A percentile compares a stretch with the other conserved stretches of the same genome.
These are phyloP conservation scores for Suillus spraguei DNA, from an alignment of 768 basidiomycete genomes.

Conservation along the genomic window DNA sequence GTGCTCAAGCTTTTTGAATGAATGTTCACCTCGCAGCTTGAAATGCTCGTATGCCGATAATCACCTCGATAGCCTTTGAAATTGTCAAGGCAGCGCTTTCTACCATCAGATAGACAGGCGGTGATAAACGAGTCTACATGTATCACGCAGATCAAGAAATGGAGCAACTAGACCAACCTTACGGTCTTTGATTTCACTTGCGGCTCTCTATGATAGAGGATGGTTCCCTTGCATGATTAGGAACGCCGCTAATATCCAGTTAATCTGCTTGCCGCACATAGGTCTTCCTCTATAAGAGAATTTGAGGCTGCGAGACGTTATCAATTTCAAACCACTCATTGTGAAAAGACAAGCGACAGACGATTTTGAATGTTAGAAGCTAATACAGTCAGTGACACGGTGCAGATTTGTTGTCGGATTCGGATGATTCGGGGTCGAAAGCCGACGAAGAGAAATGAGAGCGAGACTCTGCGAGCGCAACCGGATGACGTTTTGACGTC, in stretches of 20 bases:
- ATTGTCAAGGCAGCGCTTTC: slow-evolving; percentile 62
- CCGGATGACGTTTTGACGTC: too few relatives aligned
- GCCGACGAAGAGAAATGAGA: too few relatives aligned
- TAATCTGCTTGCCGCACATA: slow-evolving; percentile 64
- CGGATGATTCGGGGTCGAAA: too few relatives aligned
- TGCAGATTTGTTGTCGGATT: too few relatives aligned
- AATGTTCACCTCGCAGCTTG: slow-evolving; percentile 62
- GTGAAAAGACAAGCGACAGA: slow-evolving; percentile 15
- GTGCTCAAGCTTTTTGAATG: background rate
- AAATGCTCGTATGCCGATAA: slow-evolving; percentile 69
- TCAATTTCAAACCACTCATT: background rate
- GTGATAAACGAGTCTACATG: slow-evolving; percentile 9
- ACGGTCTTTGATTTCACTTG: slow-evolving; percentile 71
- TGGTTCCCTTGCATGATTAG: slow-evolving; percentile 69
- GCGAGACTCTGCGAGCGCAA: too few relatives aligned
- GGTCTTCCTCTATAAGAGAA: slow-evolving; percentile 56
- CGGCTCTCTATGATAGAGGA: slow-evolving; percentile 68
- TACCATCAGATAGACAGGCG: slow-evolving; percentile 57
- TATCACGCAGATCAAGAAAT: background rate
- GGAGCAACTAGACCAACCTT: background rate
- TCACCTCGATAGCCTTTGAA: slow-evolving; percentile 49
- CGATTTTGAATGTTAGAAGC: slow-evolving; percentile 32
- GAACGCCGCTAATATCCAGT: slow-evolving; percentile 68
- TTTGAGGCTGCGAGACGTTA: slow-evolving; percentile 55
- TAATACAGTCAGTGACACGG: too few relatives aligned